phyloP scores from a whole-genome alignment of 371 early-diverging fungal species.

The Actinomucor elegans region DNA sequence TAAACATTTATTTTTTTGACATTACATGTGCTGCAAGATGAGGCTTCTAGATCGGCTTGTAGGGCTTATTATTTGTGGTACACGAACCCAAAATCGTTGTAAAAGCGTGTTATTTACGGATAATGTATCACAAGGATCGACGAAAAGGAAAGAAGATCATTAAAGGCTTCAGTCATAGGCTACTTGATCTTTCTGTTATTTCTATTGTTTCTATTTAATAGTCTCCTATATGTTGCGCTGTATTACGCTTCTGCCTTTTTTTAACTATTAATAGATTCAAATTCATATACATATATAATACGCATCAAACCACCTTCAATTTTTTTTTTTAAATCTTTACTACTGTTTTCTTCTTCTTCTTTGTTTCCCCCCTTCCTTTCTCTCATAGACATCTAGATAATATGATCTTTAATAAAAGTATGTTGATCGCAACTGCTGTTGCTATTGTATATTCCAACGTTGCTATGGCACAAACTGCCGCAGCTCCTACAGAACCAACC shows the following conservation, averaged over 20 bases:
- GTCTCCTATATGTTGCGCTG: background rate
- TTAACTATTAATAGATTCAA: conserved; percentile 3
- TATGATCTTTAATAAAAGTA: conserved; percentile 21
- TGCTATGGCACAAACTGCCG: background rate
- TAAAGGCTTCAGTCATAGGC: background rate
- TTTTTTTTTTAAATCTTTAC: background rate
- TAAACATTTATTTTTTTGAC: background rate
- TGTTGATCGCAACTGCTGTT: conserved; percentile 15
- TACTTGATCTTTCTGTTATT: conserved; percentile 11
- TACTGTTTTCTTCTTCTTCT: background rate
- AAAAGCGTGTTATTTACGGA: background rate
- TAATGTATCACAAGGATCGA: conserved; percentile 13
- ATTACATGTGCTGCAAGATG: background rate
- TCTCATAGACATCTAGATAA: conserved; percentile 1
- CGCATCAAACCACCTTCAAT: background rate
- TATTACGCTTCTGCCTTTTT: background rate
- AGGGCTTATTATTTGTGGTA: conserved; percentile 4
- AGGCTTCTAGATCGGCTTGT: background rate
- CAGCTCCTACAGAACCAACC: background rate
- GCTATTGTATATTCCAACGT: conserved; percentile 11
- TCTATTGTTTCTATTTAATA: conserved; percentile 21
- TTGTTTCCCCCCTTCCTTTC: background rate
- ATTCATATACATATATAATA: background rate
- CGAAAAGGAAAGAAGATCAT: conserved; percentile 12
- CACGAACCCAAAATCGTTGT: conserved; percentile 11